Evolutionary conservation across 192 early-diverging fungal species (phyloP), one percentile per base, ranked within the genome.

Genomic region (Geranomyces michiganensis): DNA sequence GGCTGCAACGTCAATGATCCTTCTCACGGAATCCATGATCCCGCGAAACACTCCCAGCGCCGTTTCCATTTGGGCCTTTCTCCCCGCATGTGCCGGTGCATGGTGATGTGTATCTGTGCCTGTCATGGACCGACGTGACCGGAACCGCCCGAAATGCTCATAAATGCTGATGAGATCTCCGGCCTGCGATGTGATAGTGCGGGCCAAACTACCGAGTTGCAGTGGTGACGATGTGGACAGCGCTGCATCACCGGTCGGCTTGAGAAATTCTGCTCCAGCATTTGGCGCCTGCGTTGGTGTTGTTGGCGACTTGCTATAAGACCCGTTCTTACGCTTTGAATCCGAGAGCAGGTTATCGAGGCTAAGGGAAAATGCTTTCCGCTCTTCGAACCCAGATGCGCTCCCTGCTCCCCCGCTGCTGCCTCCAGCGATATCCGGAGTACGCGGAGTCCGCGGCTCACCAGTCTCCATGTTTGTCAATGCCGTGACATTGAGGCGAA

Each of bases 41-140:
- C 68, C 68, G n/a, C 68, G 30, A 46, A 70, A 70, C 22, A 70
- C 68, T 12, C 29, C 60, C 1, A 70, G 43, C 19, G 68, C 55
- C 27, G 60, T 70, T 21, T 59, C 58, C 56, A 47, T 70, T 21
- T 70, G 68, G 0, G 46, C 21, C 29, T 67, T 67, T 26, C 46
- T 1, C 0, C 48, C 51, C 19, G 32, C 22, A 17, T 21, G 2
- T 14, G 5, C 53, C 8, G 21, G 27, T 14, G 27, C 21, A 55
- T 31, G 60, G 26, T 27, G 32, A 27, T 29, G 8, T 13, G 21
- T 41, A 56, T 12, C 7, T 10, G 24, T 49, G 12, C 41, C 63
- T 1, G 63, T 44, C 21, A 56, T 17, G 17, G 49, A 33, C 27
- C 53, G 47, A 9, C 67, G 67, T 13, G 47, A 30, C 31, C 67